Base-by-base conservation (phyloP, 2,329 filamentous ascomycete genomes). In the Shiraia bambusicola region DNA sequence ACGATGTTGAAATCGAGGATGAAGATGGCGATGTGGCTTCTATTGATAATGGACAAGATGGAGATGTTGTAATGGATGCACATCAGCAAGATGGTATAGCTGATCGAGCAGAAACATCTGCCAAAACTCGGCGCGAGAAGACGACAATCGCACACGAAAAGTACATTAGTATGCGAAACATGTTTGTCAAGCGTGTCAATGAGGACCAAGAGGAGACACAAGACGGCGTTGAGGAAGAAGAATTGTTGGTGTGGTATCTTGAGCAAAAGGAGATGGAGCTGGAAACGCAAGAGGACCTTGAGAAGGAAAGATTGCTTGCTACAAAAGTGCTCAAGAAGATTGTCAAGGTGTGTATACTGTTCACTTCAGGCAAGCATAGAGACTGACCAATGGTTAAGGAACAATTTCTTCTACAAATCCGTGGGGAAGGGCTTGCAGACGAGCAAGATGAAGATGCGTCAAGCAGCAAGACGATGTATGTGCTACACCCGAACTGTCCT, bases 101-200 rank as follows among this genome's bases (percentile, higher is more conserved):
- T 36, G 57, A 50, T 12, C 49, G 52, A 26, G 61, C 26, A 65
- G 71, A 40, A 31, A 71, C 61, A 16, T 72, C 70, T 40, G 71
- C 68, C 16, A 47, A 37, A 19, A 36, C 39, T 25, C 64, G 58
- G 15, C 73, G 75, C 35, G 75, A 77, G 55, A 90, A 86, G 72
- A 93, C 88, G 39, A 93, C 90, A 60, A 92, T 98, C 63, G 94
- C 90, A 3, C 94, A 94, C 61, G 92, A 97, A 61, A 93, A 95
- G 70, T 98, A 95, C 70, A 87, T 92, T 66, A 79, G 81, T 61
- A 95, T 97, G 68, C 81, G 95, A 45, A 95, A 95, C 66, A 72
- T 88, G 60, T 76, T 98, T 33, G 87, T 96, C 22, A 81, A 84
- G 54, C 83, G 86, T 16, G 83, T 98, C 58, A 88, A 86, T 56